phyloP scores from a whole-genome alignment of 2,329 filamentous ascomycete species.

The Aspergillus latus region DNA sequence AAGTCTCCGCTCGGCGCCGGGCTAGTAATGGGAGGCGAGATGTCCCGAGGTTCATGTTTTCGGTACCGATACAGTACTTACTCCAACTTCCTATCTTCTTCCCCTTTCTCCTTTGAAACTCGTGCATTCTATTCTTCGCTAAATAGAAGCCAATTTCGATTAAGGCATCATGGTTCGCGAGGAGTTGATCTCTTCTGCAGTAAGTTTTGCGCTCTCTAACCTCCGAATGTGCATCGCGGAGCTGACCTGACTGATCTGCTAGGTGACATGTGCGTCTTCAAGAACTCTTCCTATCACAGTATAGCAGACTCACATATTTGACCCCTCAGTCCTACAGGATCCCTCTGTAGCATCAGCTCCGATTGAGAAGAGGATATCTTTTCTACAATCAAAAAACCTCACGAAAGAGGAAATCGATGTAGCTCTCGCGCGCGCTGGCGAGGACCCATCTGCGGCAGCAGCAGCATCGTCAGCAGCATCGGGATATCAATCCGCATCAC shows the following conservation, averaged over 20 bases:
- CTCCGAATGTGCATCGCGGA: slow-evolving; percentile 21
- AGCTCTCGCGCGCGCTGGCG: slow-evolving; percentile 73
- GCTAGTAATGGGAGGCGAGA: slow-evolving; percentile 7
- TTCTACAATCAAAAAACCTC: slow-evolving; percentile 93
- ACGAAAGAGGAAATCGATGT: slow-evolving; percentile 92
- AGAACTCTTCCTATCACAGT: neutral
- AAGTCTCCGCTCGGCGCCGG: slow-evolving; percentile 24
- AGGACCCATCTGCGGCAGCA: slow-evolving; percentile 51
- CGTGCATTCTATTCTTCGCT: slow-evolving; percentile 3
- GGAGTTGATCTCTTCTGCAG: slow-evolving; percentile 83
- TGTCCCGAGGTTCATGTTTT: slow-evolving; percentile 40
- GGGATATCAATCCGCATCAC: slow-evolving; percentile 46
- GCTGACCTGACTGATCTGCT: slow-evolving; percentile 27
- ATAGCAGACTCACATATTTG: slow-evolving; percentile 18
- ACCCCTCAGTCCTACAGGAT: slow-evolving; percentile 76
- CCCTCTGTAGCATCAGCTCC: slow-evolving; percentile 85
- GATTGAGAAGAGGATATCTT: slow-evolving; percentile 89
- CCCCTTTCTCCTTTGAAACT: neutral
- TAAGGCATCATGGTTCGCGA: slow-evolving; percentile 78
- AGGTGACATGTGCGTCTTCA: slow-evolving; percentile 53
- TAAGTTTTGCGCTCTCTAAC: slow-evolving; percentile 42
- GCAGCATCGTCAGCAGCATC: slow-evolving; percentile 50
- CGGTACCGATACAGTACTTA: slow-evolving; percentile 25
- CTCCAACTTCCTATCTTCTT: slow-evolving; percentile 14
- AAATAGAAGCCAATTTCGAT: slow-evolving; percentile 12